Base-by-base conservation (phyloP, 306 rosid species). In the Casuarina equisetifolia region DNA sequence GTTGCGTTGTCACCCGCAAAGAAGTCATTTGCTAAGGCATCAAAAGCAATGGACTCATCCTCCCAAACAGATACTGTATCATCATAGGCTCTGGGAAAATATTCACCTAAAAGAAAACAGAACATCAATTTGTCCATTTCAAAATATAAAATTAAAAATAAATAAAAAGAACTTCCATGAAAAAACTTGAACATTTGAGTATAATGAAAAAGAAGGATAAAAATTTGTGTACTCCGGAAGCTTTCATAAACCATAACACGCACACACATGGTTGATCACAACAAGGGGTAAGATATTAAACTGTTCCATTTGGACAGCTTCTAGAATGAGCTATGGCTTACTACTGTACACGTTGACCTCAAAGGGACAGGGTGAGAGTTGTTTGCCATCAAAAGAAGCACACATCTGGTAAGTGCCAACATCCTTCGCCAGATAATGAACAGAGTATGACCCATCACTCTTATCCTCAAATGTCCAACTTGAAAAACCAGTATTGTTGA, bases 391-490 rank as follows among this genome's bases (percentile, higher is more conserved):
- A 77, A 86, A 90, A 52, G 89, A 88, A 83, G 89, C 91, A 83
- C 90, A 91, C 71, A 91, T 83, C 80, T 91, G 86, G 9, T 84
- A 93, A 54, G 92, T 93, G 39, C 97, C 95, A 79, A 91, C 90
- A 42, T 88, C 86, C 82, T 88, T 83, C 57, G 79, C 90, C 77
- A 84, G 58, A 82, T 88, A 93, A 40, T 84, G 79, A 74, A 85
- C 82, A 15, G 77, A 82, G 83, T 93, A 93, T 80, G 93, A 85
- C 3, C 98, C 95, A 78, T 93, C 90, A 81, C 75, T 84, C 55
- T 87, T 85, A 81, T 91, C 90, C 58, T 72, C 75, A 76, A 85
- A 80, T 58, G 70, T 66, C 88, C 85, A 82, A 79, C 74, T 88
- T 77, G 89, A 85, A 87, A 91, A 84, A 16, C 78, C 82, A 4